Percentiles rank a stretch among this genome's conserved stretches.
These are phyloP conservation scores for Flaveria ramosissima DNA, from an alignment of 129 eudicot genomes.

Conservation along the genomic window DNA sequence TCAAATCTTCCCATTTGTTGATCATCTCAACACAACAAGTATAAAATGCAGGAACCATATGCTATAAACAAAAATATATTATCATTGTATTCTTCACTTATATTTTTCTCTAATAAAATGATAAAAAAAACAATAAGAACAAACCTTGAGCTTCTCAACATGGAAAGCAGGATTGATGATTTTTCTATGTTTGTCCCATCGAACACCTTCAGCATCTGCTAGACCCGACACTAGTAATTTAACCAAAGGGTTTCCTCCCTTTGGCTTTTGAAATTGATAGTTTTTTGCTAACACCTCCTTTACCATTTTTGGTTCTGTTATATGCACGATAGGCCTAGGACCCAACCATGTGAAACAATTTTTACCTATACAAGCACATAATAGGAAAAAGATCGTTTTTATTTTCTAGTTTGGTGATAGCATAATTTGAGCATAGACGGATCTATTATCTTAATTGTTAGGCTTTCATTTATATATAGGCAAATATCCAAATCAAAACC, in stretches of 20 bases:
- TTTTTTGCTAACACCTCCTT: constrained; percentile 23
- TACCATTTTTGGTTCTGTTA: constrained; percentile 23
- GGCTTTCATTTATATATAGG: no score
- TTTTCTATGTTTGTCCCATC: constrained; percentile 39
- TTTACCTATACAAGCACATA: constrained; percentile 19
- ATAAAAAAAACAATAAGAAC: background rate
- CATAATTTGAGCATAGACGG: no score
- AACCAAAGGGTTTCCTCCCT: constrained; percentile 25
- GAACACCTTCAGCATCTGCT: constrained; percentile 1
- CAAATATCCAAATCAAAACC: no score
- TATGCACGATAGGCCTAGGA: constrained; percentile 27
- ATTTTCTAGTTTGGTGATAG: no score
- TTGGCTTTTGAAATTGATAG: constrained; percentile 26
- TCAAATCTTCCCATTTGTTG: constrained; percentile 20
- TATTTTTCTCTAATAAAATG: background rate
- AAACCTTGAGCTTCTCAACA: constrained; percentile 38
- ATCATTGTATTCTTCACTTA: background rate
- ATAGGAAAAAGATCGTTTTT: no score
- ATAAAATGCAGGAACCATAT: constrained; percentile 30
- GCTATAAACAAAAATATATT: constrained; percentile 5
- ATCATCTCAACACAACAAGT: constrained; percentile 25
- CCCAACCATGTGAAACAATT: constrained; percentile 37
- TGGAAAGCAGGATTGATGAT: constrained; percentile 40
- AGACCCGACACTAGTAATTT: constrained; percentile 27
- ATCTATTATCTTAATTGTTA: no score